A percentile compares a stretch with the other conserved stretches of the same genome.
Conservation (phyloP, 768 basidiomycete genomes). For the Lactifluus piperatus region DNA sequence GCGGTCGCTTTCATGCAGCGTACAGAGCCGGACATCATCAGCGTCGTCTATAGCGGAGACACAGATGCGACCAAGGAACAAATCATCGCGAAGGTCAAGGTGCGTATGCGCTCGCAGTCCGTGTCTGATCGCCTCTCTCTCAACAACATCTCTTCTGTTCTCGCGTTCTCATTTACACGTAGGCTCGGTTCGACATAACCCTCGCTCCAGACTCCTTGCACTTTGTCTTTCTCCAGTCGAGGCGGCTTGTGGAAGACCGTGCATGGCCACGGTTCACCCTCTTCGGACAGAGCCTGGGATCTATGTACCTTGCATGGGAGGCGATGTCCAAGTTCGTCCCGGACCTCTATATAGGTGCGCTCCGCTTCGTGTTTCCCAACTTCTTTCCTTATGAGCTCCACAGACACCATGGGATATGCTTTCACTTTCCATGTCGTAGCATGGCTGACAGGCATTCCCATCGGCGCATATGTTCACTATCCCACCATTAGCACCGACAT, state of each 20-base stretch:
- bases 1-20: conserved; percentile 73
- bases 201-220: conserved; percentile 57
- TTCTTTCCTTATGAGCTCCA: not conserved
- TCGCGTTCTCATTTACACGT: no score
- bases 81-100: conserved; percentile 78
- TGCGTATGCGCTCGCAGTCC: conserved; percentile 24
- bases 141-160: no score
- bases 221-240: conserved; percentile 71
- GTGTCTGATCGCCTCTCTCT: not conserved
- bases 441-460: conserved; percentile 52
- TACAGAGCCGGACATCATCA: conserved; percentile 53
- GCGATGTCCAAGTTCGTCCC: conserved; percentile 73
- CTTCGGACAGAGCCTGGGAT: conserved; percentile 84
- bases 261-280: conserved; percentile 90
- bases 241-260: conserved; percentile 67
- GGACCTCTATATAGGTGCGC: conserved; percentile 82
- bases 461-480: conserved; percentile 93
- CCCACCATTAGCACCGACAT: conserved; percentile 94
- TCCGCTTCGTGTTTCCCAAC: not conserved
- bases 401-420: conserved; percentile 98
- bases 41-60: conserved; percentile 88
- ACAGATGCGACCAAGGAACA: conserved; percentile 65
- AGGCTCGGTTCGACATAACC: conserved; percentile 77
- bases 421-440: conserved; percentile 82
- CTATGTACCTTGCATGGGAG: conserved; percentile 75